phyloP scores from a whole-genome alignment of 2,329 filamentous ascomycete genomes.

The Aureobasidium sp. region DNA sequence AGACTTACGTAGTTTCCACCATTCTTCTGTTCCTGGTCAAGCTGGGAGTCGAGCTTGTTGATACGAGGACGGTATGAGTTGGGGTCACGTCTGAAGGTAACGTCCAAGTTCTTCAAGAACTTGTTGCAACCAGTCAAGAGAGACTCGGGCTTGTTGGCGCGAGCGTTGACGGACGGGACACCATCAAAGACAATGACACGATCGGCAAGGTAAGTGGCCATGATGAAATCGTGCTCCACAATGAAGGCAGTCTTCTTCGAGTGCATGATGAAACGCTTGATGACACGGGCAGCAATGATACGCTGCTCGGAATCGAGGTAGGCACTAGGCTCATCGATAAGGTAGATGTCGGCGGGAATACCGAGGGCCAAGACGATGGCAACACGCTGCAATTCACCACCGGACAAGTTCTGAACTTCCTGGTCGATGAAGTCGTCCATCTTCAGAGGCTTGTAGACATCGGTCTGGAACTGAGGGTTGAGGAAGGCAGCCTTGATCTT shows the following conservation, averaged over 20 bases:
- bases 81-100: constrained; percentile 97
- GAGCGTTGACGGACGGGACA: constrained; percentile 77
- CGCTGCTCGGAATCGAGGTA: constrained; percentile 99
- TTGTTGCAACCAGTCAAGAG: constrained; percentile 92
- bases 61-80: constrained; percentile 95
- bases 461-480: constrained; percentile 96
- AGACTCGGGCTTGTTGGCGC: constrained; percentile 84
- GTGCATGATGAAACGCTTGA: constrained; percentile 99
- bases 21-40: constrained; percentile 96
- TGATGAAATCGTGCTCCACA: constrained; percentile 99
- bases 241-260: constrained; percentile 99
- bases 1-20: constrained; percentile 77
- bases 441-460: constrained; percentile 99
- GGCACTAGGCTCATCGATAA: constrained; percentile 95
- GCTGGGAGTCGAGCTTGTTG: constrained; percentile 92
- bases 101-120: constrained; percentile 93
- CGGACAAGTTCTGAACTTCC: constrained; percentile 97
- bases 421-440: constrained; percentile 99
- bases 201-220: constrained; percentile 77
- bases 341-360: constrained; percentile 92
- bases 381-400: constrained; percentile 98
- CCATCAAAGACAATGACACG: constrained; percentile 98
- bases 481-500: constrained; percentile 97
- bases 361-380: constrained; percentile 96
- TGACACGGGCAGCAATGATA: constrained; percentile 93